A percentile compares a stretch with the other conserved stretches of the same genome.
These are phyloP conservation scores for Sechiopsis laciniata DNA, from an alignment of 306 rosid species.

Conservation along the genomic window DNA sequence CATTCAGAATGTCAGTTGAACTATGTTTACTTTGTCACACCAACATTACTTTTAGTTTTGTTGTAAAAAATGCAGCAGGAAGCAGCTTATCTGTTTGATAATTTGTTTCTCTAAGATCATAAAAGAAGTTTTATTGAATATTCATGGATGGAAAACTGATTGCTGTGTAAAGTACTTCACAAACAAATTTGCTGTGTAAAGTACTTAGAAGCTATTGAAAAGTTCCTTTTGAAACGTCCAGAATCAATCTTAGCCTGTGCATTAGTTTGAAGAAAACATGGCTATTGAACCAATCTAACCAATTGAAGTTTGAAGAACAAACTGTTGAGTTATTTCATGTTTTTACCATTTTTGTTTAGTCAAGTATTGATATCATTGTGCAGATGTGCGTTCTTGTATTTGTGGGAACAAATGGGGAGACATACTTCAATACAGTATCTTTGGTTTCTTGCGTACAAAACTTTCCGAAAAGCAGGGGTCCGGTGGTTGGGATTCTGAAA, in stretches of 20 bases:
- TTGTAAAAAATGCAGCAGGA: background rate
- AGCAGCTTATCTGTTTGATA: background rate
- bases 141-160: background rate
- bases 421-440: slow-evolving; percentile 89
- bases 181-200: background rate
- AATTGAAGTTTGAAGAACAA: background rate
- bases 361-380: slow-evolving; percentile 30
- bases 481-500: slow-evolving; percentile 83
- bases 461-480: slow-evolving; percentile 92
- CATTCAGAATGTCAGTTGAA: no score
- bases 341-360: slow-evolving; percentile 1
- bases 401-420: slow-evolving; percentile 90
- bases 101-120: background rate
- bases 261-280: background rate
- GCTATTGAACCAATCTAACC: background rate
- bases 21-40: no score
- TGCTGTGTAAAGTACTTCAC: background rate
- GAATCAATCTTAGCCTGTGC: background rate
- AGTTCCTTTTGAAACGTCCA: background rate
- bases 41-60: background rate
- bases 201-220: slow-evolving; percentile 1
- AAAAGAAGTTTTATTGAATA: background rate
- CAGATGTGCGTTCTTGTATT: slow-evolving; percentile 88
- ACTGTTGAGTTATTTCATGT: background rate
- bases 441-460: slow-evolving; percentile 87